Evolutionary conservation across 2,329 filamentous ascomycete species (phyloP).

Genomic region (Fusarium chlamydosporum): DNA sequence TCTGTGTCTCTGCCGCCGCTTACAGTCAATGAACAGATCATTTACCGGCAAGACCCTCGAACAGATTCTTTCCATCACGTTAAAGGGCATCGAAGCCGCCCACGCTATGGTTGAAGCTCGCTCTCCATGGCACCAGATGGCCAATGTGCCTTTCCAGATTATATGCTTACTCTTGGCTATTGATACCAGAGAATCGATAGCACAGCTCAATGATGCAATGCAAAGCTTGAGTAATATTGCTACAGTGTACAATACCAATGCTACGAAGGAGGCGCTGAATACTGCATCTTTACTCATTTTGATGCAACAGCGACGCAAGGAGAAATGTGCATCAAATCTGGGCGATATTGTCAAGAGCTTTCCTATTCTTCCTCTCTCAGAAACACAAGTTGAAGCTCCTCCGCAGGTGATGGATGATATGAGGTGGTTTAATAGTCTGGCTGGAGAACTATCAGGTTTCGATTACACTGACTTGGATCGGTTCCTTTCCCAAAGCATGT

Average conservation of each 20-base stretch:
- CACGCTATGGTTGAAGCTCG: slow-evolving; percentile 60
- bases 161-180: slow-evolving; percentile 69
- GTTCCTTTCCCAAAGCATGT: slow-evolving; percentile 50
- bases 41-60: slow-evolving; percentile 61
- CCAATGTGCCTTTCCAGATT: slow-evolving; percentile 72
- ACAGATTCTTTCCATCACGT: slow-evolving; percentile 62
- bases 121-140: slow-evolving; percentile 71
- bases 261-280: slow-evolving; percentile 67
- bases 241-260: slow-evolving; percentile 61
- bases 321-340: slow-evolving; percentile 59
- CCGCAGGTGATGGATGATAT: slow-evolving; percentile 44
- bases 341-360: slow-evolving; percentile 57
- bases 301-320: slow-evolving; percentile 66
- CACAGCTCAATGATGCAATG: slow-evolving; percentile 66
- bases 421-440: slow-evolving; percentile 58
- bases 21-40: slow-evolving; percentile 65
- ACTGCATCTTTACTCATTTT: slow-evolving; percentile 68
- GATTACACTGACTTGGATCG: slow-evolving; percentile 62
- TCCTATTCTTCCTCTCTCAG: slow-evolving; percentile 43
- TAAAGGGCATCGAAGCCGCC: slow-evolving; percentile 63
- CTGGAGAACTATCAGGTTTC: slow-evolving; percentile 61
- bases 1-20: slow-evolving; percentile 68
- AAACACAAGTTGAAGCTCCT: slow-evolving; percentile 14
- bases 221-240: slow-evolving; percentile 60
- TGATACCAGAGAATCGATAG: slow-evolving; percentile 64